Evolutionary conservation across 495 filamentous ascomycete genomes (phyloP), one percentile per base, ranked within the genome.

Genomic region (Glonium stellatum): DNA sequence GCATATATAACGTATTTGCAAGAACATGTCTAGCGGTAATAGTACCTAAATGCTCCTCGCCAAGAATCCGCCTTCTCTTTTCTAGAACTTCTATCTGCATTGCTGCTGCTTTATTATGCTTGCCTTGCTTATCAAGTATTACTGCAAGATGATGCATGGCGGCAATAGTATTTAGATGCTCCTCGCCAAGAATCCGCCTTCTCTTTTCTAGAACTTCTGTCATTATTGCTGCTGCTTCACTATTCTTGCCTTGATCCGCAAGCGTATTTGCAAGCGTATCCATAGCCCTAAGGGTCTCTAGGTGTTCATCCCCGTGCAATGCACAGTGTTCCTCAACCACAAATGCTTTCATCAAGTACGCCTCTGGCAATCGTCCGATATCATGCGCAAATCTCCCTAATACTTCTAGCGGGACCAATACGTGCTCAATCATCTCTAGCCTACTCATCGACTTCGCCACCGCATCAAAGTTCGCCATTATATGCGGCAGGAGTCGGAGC

Each of bases 391-490:
- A 46, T 3, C 4, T 10, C 3, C 41, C 41, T 3, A 1, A 2
- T 46, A 2, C 4, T 3, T n/a, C 41, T 46, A 46, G 9, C 1
- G 4, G 15, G 41, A n/a, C 2, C 3, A 46, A 10, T 21, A 10
- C 19, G 9, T 1, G 1, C 4, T 46, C 41, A 1, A 2, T 21
- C 19, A 10, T 21, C 19, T 0, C 2, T 37, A 37, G 10, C 36
- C 8, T 37, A 13, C 5, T 15, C 15, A n/a, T n/a, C 1, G 5
- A 12, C 19, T 27, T 35, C 13, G n/a, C 5, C n/a, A 57, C 19
- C 22, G 39, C 42, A 18, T 8, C 51, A 37, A 61, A 61, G n/a
- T 51, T 55, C 11, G 59, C 59, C 52, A 61, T 61, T 5, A 61
- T 15, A n/a, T 61, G 59, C 22, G 59, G 52, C 18, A 61, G 52